Evolutionary conservation across 768 basidiomycete genomes (phyloP).

Genomic region (Pleurotus platypus): DNA sequence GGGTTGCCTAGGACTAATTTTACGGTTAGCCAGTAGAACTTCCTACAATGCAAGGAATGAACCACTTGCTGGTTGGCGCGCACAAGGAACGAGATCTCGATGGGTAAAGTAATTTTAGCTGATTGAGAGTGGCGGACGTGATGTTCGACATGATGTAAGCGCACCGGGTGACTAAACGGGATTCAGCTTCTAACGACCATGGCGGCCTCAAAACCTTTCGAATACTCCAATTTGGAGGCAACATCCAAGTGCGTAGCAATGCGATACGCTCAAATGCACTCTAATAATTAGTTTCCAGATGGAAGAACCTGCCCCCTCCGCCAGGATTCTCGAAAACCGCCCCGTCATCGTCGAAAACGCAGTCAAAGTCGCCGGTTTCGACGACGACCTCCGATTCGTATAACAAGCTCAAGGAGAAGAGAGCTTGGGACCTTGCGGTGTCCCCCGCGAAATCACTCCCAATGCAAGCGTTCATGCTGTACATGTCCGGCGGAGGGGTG

Average conservation of each 20-base stretch:
- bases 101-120: neutral
- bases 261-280: neutral
- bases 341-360: slow-evolving; percentile 35
- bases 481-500: slow-evolving; percentile 95
- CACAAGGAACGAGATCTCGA: neutral
- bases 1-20: slow-evolving; percentile 32
- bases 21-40: slow-evolving; percentile 4
- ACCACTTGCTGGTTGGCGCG: too few species aligned
- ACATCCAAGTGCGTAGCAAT: neutral
- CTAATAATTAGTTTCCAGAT: neutral
- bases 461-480: slow-evolving; percentile 98
- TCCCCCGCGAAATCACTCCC: slow-evolving; percentile 87
- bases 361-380: slow-evolving; percentile 22
- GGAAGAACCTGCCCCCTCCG: slow-evolving; percentile 9
- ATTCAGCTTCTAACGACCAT: too few species aligned
- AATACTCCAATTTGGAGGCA: neutral
- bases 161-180: too few species aligned
- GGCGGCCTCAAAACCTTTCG: neutral
- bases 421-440: slow-evolving; percentile 84
- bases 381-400: slow-evolving; percentile 45
- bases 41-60: neutral
- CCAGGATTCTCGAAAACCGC: slow-evolving; percentile 8
- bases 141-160: neutral
- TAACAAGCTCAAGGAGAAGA: slow-evolving; percentile 66
- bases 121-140: neutral